Percentiles rank a stretch among this genome's conserved stretches.
These are phyloP conservation scores for Ceratocystis huliohia DNA, from an alignment of 2,329 filamentous ascomycete species.

Conservation along the genomic window DNA sequence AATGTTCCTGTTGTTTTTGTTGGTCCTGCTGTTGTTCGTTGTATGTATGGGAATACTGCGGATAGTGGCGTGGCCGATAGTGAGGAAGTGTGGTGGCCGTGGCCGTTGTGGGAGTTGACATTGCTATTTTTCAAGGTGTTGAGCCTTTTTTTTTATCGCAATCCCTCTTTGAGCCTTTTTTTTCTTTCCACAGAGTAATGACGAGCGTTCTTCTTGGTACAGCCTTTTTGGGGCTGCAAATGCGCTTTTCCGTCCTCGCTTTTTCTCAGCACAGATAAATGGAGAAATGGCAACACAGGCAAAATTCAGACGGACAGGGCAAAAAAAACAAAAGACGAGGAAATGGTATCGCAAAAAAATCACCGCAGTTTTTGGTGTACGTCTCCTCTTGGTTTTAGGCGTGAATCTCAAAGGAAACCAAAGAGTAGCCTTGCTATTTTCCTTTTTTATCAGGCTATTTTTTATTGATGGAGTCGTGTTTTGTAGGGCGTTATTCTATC, in stretches of 20 bases:
- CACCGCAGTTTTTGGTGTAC: background rate
- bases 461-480: background rate
- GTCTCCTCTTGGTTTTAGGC: background rate
- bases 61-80: conserved; percentile 52
- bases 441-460: background rate
- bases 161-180: background rate
- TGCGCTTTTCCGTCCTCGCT: conserved; percentile 7
- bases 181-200: background rate
- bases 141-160: background rate
- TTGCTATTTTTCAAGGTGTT: conserved; percentile 28
- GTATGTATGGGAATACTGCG: conserved; percentile 24
- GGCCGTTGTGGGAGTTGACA: conserved; percentile 73
- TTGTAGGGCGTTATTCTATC: too few relatives aligned
- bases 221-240: conserved; percentile 3
- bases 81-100: conserved; percentile 43
- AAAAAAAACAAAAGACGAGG: background rate
- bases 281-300: background rate
- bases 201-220: background rate
- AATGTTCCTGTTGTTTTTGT: background rate
- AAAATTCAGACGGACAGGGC: background rate
- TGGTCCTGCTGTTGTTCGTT: conserved; percentile 10
- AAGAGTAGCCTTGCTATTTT: background rate
- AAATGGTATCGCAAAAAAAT: background rate
- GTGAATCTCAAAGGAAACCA: background rate
- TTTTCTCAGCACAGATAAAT: conserved; percentile 6